Evolutionary conservation across 805 yeast genomes (phyloP), one percentile per base, ranked within the genome.

Genomic region (Teunomyces pallodes): DNA sequence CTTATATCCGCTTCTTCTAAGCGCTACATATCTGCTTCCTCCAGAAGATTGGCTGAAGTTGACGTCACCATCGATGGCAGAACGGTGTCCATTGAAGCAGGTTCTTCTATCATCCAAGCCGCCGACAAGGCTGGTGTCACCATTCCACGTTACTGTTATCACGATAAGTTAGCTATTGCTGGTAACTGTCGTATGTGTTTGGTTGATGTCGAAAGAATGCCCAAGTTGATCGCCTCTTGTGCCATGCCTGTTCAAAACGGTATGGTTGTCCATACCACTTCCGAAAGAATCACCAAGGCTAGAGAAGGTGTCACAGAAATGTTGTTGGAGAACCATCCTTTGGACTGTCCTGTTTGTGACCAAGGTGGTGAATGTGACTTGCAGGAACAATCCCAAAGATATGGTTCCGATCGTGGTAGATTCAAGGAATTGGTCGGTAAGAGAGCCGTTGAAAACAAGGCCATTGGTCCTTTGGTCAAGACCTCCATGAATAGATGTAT

Each of bases 351-450:
- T 20, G 86, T 88, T 47, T 88, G 96, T 70, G 96, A 88, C 71
- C 96, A 88, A 71, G 96, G 96, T 70, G 96, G 96, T 55, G 96
- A 88, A 69, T 88, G 96, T 75, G 96, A 88, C 66, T 78, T 88
- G 58, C 96, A 89, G 73, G 96, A 89, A 64, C 96, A 88, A 74
- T 76, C 89, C 14, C 73, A 84, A 63, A 80, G 94, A 65, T 86
- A 86, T 64, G 96, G 96, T 50, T 71, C 86, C 46, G 96, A 88
- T 70, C 80, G 96, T 54, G 95, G 96, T 56, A 81, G 96, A 66
- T 89, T 86, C 73, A 69, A 77, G 52, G 96, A 88, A 68, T 80
- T 87, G 47, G 75, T 80, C 48, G 96, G 96, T 61, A 88, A 88
- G 73, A 80, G 96, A 61, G 95, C 96, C 29, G 90, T 86, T 41